Evolutionary conservation across 2,329 filamentous ascomycete genomes (phyloP).

Genomic region (Cladobotryum mycophilum): DNA sequence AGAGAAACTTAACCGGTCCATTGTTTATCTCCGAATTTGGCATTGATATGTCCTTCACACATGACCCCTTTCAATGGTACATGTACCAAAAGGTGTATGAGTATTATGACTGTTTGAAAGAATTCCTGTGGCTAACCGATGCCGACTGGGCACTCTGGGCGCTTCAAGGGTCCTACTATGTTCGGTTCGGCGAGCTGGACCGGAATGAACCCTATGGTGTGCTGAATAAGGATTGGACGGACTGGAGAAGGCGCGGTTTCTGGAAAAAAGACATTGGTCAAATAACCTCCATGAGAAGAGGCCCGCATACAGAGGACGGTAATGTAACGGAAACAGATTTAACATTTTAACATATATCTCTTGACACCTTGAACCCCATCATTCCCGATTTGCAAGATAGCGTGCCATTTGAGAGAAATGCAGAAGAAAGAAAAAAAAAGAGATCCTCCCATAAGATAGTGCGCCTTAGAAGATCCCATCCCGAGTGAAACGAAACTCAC

Average conservation of each 20-base stretch:
- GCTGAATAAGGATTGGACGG: slow-evolving; percentile 36
- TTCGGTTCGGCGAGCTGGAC: slow-evolving; percentile 43
- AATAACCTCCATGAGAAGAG: slow-evolving; percentile 26
- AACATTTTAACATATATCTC: background rate
- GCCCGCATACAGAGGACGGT: background rate
- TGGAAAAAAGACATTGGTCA: slow-evolving; percentile 33
- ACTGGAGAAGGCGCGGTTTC: slow-evolving; percentile 32
- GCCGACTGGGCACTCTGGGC: slow-evolving; percentile 56
- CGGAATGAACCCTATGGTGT: slow-evolving; percentile 49
- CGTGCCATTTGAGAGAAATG: background rate
- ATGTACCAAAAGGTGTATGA: slow-evolving; percentile 25
- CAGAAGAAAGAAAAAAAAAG: too few species aligned
- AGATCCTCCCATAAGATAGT: too few species aligned
- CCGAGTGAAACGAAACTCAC: too few species aligned
- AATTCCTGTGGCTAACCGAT: slow-evolving; percentile 49
- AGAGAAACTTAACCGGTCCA: slow-evolving; percentile 42
- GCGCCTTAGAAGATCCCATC: too few species aligned
- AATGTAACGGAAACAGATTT: slow-evolving; percentile 1
- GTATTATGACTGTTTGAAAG: slow-evolving; percentile 47
- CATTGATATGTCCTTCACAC: slow-evolving; percentile 34
- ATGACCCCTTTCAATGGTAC: too few species aligned
- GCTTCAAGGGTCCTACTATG: slow-evolving; percentile 53
- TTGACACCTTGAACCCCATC: background rate
- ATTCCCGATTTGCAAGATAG: background rate
- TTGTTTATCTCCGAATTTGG: slow-evolving; percentile 56